These are phyloP conservation scores for Pseudonectria buxi DNA, from an alignment of 2,329 filamentous ascomycete species.

Conservation along the genomic window DNA sequence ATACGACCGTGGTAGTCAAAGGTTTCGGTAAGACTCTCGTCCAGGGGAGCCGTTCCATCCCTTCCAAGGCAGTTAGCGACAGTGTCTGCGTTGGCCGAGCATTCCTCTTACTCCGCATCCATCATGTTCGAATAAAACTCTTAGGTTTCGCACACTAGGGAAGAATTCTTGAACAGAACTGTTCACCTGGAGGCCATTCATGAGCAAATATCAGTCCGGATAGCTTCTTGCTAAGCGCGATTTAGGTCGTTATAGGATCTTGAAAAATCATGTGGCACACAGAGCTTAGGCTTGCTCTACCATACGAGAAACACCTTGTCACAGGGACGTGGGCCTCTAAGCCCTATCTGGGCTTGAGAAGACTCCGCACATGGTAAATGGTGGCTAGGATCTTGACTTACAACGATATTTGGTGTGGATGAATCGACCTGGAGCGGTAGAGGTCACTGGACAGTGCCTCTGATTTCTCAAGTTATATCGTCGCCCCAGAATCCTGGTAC, in stretches of 20 bases:
- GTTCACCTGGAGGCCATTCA: slow-evolving; percentile 3
- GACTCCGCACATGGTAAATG: slow-evolving; percentile 20
- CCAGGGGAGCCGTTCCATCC: slow-evolving; percentile 46
- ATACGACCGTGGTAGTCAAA: slow-evolving; percentile 54
- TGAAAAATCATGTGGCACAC: slow-evolving; percentile 26
- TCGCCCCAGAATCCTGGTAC: too few relatives aligned
- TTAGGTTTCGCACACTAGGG: slow-evolving; percentile 2
- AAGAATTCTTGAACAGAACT: slow-evolving; percentile 5
- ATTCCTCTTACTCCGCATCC: slow-evolving; percentile 26
- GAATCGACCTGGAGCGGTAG: too few relatives aligned
- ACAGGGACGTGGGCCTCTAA: slow-evolving; percentile 19
- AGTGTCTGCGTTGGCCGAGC: slow-evolving; percentile 3
- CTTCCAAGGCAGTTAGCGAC: slow-evolving; percentile 28
- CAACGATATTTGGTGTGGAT: slow-evolving; percentile 2
- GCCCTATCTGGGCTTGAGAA: slow-evolving; percentile 18
- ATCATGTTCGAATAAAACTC: slow-evolving; percentile 14
- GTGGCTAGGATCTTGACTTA: slow-evolving; percentile 17
- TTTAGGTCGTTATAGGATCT: slow-evolving; percentile 17
- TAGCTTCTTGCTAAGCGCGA: slow-evolving; percentile 14
- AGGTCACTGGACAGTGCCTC: not conserved
- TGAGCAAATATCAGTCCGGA: slow-evolving; percentile 9
- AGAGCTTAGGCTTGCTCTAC: slow-evolving; percentile 26
- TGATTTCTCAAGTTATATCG: not conserved
- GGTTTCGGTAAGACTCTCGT: slow-evolving; percentile 52
- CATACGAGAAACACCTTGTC: slow-evolving; percentile 23